Conservation (phyloP, 306 rosid species). For the Prunus mira region DNA sequence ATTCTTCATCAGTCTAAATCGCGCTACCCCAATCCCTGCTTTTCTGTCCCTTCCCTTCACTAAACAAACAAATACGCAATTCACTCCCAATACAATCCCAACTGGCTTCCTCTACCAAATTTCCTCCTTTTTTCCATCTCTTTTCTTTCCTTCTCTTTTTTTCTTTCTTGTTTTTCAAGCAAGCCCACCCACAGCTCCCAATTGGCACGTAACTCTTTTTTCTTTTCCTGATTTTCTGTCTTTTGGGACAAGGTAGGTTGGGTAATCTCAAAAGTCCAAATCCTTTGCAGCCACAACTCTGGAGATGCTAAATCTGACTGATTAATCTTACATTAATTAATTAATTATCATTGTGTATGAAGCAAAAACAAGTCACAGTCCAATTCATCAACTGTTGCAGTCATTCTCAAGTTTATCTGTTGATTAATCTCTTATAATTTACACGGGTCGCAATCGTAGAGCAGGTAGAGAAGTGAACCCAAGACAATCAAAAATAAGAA, state of each 20-base stretch:
- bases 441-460: no score
- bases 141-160: background rate
- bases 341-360: background rate
- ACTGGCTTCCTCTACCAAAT: background rate
- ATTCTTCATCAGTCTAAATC: background rate
- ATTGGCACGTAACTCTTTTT: background rate
- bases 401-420: background rate
- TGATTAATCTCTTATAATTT: no score
- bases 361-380: background rate
- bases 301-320: background rate
- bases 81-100: background rate
- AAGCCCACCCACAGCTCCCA: background rate
- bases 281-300: background rate
- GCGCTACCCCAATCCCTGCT: slow-evolving; percentile 16
- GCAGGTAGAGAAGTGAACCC: no score
- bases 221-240: background rate
- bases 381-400: background rate
- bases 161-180: background rate
- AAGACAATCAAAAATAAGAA: background rate
- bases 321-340: background rate
- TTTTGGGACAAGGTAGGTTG: background rate
- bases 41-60: slow-evolving; percentile 5
- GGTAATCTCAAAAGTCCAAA: background rate
- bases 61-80: background rate
- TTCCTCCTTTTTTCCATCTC: background rate